These are phyloP conservation scores for Wickerhamomyces hampshirensis DNA, from an alignment of 805 yeast species.

Conservation along the genomic window DNA sequence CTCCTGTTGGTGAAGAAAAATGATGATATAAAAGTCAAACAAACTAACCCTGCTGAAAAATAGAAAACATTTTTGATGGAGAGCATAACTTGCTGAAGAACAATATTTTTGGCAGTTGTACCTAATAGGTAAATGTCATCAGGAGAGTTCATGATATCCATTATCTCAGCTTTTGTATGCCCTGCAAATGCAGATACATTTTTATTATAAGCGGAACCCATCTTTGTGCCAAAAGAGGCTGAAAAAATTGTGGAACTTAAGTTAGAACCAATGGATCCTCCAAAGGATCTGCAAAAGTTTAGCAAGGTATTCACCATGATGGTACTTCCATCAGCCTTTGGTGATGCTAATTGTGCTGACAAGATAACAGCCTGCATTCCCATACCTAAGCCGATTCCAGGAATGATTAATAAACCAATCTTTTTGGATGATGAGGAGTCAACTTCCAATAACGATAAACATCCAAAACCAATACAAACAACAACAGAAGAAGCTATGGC, in stretches of 20 bases:
- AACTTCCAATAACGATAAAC: constrained; percentile 35
- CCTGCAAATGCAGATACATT: constrained; percentile 1
- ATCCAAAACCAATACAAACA: constrained; percentile 41
- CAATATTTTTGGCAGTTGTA: not conserved
- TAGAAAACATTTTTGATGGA: constrained; percentile 35
- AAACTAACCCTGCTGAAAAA: constrained; percentile 29
- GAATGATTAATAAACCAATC: constrained; percentile 41
- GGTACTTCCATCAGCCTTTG: constrained; percentile 44
- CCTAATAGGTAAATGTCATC: not conserved
- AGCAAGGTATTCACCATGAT: constrained; percentile 43
- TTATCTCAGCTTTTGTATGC: not conserved
- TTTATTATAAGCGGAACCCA: not conserved
- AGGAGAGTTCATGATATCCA: not conserved
- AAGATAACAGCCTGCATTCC: constrained; percentile 41
- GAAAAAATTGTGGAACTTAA: constrained; percentile 39
- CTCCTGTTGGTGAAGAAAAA: constrained; percentile 36
- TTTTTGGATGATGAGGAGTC: constrained; percentile 32
- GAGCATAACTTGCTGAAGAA: constrained; percentile 25
- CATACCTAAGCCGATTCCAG: constrained; percentile 46
- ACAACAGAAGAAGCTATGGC: constrained; percentile 31
- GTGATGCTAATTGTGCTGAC: constrained; percentile 43
- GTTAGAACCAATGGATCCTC: constrained; percentile 40
- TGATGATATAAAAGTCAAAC: constrained; percentile 26
- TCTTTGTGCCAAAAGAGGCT: constrained; percentile 18
- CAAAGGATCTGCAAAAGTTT: constrained; percentile 39